Base-by-base conservation (phyloP, 352 stramenopile genomes). In the Aphanomyces invadans region DNA sequence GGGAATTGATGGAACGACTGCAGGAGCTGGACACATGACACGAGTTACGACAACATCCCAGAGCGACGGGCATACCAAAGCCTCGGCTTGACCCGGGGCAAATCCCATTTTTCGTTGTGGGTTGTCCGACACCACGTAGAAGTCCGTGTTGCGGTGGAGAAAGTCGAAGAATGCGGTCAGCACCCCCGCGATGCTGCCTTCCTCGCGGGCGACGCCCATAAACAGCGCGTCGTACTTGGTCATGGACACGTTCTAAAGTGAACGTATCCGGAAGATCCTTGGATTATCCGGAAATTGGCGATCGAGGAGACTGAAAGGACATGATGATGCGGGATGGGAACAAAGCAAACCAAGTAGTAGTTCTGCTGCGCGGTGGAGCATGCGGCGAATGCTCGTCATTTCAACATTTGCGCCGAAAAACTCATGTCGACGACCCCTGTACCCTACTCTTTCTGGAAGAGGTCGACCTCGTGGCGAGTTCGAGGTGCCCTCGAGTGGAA, bases 151-250 rank as follows among this genome's bases (percentile, higher is more conserved):
- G 46, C 96, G 92, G 65, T 97, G 83, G 59, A 99, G 73, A 65
- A 99, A 98, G 39, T 90, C 95, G 72, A 99, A 99, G 68, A 99
- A 94, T 21, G 89, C 96, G 69, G 98, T 91, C 65, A 99, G 80
- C 39, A 99, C 76, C 25, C 90, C 89, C 70, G 99, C 96, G 69
- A 99, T 98, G 39, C 94, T 89, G 38, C 85, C 76, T 28, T 95
- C 81, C 72, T 98, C 90, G 74, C 98, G 90, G 56, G 96, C 94
- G 12, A 99, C 80, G 70, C 94, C 86, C 74, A 98, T 74, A 61
- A 98, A 94, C 60, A 99, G 77, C 70, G 76, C 71, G 19, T 57
- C 49, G 49, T 57, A 57, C 49, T 42, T 42, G 7, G 36, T 15
- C 36, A 42, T 42, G 36, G 36, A 42, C 7, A 42, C 36, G 36